A percentile compares a stretch with the other conserved stretches of the same genome.
Evolutionary conservation across 306 rosid genomes (phyloP).

Genomic region (Corylus americana): DNA sequence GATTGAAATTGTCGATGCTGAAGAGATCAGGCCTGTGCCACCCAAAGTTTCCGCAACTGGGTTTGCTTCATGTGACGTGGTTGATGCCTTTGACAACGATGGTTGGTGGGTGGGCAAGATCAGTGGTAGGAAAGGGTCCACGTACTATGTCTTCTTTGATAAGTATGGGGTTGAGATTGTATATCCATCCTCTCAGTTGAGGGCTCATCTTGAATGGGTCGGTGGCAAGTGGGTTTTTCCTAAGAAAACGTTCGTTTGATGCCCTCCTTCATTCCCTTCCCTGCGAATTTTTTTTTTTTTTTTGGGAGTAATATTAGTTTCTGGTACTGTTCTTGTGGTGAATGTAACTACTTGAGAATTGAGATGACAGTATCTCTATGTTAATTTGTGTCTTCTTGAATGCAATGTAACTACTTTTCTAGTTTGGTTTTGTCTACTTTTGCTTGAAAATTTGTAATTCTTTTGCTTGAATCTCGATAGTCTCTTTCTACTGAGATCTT

Average conservation of each 20-base stretch:
- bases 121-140: background rate
- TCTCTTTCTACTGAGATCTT: no score
- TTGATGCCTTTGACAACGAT: conserved; percentile 56
- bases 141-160: conserved; percentile 25
- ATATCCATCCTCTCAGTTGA: conserved; percentile 29
- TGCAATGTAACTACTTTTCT: no score
- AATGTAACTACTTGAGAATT: no score
- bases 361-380: no score
- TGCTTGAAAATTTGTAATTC: no score
- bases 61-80: conserved; percentile 6
- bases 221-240: conserved; percentile 19
- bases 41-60: background rate
- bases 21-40: conserved; percentile 43
- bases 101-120: conserved; percentile 49
- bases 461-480: no score
- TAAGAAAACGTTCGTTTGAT: background rate
- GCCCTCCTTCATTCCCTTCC: background rate
- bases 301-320: no score
- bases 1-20: conserved; percentile 7
- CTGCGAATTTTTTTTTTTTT: no score
- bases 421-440: no score
- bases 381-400: no score
- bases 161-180: conserved; percentile 4
- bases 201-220: conserved; percentile 28
- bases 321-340: no score